Conservation (phyloP, 2,329 filamentous ascomycete genomes). For the Ustilaginoidea virens region DNA sequence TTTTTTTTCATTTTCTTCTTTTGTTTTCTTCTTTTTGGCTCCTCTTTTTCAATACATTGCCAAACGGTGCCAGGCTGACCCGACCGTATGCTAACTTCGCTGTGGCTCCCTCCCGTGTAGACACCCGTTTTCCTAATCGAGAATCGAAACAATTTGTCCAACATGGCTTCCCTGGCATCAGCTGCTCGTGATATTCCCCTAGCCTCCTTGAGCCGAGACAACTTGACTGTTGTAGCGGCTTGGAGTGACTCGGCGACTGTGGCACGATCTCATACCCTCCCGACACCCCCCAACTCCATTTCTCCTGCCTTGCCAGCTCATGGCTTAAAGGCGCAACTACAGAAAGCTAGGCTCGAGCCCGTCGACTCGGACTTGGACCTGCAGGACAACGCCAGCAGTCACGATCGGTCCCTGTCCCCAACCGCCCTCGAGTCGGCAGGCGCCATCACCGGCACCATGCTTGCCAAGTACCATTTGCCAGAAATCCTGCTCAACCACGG, state of each 20-base stretch:
- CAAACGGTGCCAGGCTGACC: too few species aligned
- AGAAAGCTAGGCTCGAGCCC: slow-evolving; percentile 41
- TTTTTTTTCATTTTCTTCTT: neutral
- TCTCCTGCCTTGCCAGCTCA: slow-evolving; percentile 77
- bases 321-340: slow-evolving; percentile 54
- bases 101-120: too few species aligned
- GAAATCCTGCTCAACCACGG: slow-evolving; percentile 82
- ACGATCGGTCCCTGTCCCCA: slow-evolving; percentile 26
- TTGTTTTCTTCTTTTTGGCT: slow-evolving; percentile 1
- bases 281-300: slow-evolving; percentile 89
- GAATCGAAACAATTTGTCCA: slow-evolving; percentile 17
- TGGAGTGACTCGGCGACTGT: slow-evolving; percentile 43
- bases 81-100: too few species aligned
- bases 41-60: too few species aligned
- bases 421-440: slow-evolving; percentile 53
- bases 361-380: slow-evolving; percentile 83
- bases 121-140: too few species aligned
- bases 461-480: slow-evolving; percentile 81
- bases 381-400: slow-evolving; percentile 36
- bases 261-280: slow-evolving; percentile 51
- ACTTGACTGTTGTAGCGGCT: slow-evolving; percentile 58
- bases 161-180: slow-evolving; percentile 51
- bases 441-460: slow-evolving; percentile 68
- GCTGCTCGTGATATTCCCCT: slow-evolving; percentile 52
- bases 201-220: slow-evolving; percentile 48